Conservation (phyloP, 306 rosid species). For the Calophaca sinica region DNA sequence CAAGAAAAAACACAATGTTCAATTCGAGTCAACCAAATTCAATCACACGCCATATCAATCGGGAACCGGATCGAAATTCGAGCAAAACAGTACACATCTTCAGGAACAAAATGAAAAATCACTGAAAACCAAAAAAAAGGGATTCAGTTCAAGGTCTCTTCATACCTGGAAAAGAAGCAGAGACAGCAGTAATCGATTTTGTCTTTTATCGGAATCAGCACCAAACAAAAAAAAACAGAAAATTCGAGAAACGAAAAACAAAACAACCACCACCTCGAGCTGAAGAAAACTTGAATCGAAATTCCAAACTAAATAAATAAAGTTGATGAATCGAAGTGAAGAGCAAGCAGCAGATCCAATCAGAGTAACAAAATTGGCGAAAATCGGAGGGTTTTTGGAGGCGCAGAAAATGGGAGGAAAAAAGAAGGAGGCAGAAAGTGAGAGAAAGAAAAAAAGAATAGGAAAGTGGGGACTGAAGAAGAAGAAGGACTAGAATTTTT, state of each 20-base stretch:
- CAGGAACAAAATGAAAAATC: background rate
- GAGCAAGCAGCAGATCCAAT: slow-evolving; percentile 64
- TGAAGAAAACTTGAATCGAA: slow-evolving; percentile 41
- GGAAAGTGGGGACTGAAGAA: slow-evolving; percentile 48
- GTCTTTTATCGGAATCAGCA: slow-evolving; percentile 32
- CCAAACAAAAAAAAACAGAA: background rate
- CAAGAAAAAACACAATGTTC: slow-evolving; percentile 10
- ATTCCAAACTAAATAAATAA: slow-evolving; percentile 12
- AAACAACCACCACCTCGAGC: slow-evolving; percentile 33
- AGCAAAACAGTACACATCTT: slow-evolving; percentile 1
- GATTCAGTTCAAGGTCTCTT: slow-evolving; percentile 9
- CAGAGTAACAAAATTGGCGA: slow-evolving; percentile 37
- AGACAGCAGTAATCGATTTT: slow-evolving; percentile 31
- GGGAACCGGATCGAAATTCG: slow-evolving; percentile 59
- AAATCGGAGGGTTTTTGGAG: slow-evolving; percentile 39
- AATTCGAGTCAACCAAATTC: slow-evolving; percentile 42
- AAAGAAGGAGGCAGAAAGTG: slow-evolving; percentile 54
- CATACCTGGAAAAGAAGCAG: slow-evolving; percentile 46
- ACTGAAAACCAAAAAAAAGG: background rate
- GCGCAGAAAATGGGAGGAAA: slow-evolving; percentile 47
- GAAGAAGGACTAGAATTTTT: slow-evolving; percentile 45
- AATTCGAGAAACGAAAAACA: slow-evolving; percentile 12
- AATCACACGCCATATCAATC: slow-evolving; percentile 50
- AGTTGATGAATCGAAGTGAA: slow-evolving; percentile 43
- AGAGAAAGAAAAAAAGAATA: slow-evolving; percentile 48